phyloP scores from a whole-genome alignment of 257 asterid genomes.

The Vinca minor region DNA sequence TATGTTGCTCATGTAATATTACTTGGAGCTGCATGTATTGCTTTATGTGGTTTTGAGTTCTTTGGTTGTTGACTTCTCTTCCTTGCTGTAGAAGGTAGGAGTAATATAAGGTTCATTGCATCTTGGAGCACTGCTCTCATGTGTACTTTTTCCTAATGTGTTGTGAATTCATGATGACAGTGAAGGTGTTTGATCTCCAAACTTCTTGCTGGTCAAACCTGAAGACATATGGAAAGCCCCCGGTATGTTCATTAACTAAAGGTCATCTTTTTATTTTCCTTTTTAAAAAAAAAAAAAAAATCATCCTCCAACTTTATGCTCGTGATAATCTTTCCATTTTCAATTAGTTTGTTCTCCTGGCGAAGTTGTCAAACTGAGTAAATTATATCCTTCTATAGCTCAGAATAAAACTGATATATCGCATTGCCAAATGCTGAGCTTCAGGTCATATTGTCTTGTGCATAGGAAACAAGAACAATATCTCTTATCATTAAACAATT shows the following conservation, averaged over 20 bases:
- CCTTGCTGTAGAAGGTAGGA: not conserved
- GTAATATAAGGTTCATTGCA: not conserved
- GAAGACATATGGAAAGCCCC: constrained; percentile 96
- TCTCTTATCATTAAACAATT: no score
- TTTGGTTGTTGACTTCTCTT: not conserved
- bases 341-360: not conserved
- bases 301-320: not conserved
- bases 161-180: constrained; percentile 39
- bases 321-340: not conserved
- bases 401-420: no score
- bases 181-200: constrained; percentile 83
- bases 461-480: not conserved
- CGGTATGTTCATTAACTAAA: constrained; percentile 40
- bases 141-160: constrained; percentile 17
- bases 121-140: constrained; percentile 9
- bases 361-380: not conserved
- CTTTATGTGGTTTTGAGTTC: not conserved
- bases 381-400: no score
- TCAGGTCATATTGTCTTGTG: not conserved
- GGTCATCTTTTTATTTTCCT: constrained; percentile 10
- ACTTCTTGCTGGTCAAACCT: constrained; percentile 71
- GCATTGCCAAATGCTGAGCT: no score
- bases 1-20: not conserved
- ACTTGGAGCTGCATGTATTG: not conserved
- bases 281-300: constrained; percentile 3